Evolutionary conservation across 345 rosid genomes (phyloP), one percentile per base, ranked within the genome.

Genomic region (Eucalyptus camaldulensis): DNA sequence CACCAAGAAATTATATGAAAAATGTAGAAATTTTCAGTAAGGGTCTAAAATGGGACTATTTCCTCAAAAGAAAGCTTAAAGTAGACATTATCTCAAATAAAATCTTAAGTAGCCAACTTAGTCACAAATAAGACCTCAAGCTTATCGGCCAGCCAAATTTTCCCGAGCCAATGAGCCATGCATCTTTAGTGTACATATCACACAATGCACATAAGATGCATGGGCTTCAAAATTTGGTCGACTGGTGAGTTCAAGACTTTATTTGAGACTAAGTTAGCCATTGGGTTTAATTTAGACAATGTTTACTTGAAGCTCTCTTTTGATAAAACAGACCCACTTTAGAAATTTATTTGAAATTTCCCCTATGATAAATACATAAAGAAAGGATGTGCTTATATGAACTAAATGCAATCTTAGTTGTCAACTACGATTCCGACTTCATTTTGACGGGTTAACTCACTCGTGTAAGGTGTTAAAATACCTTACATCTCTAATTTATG

Each of bases 201-300:
- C 9, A 6, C 1, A 6, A 27, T 60, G 31, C 31, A 60, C n/a
- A 60, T 25, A 6, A 60, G 69, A 27, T 27, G 33, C 33, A 29
- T 0, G 10, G 33, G 19, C 72, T 60, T 10, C 1, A 60, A 60
- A 27, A 60, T 60, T 60, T 27, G 67, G 2, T 60, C 4, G 0
- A 12, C 8, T 12, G 4, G 8, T 29, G 37, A 62, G 72, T 3
- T 62, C 5, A 5, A 62, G 19, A 15, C 9, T 27, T 62, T 29
- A 29, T 62, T 62, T 29, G 72, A 29, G 8, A 62, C 33, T 29
- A 62, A 62, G 33, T 62, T 62, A 1, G 72, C 37, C 19, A 62
- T 7, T 29, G 3, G 37, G 19, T 13, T 13, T 29, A 2, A 62
- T 13, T 62, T 62, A 29, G 0, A 29, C 19, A 25, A 11, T 60